Evolutionary conservation across 1,284 basidiomycete species (phyloP), one percentile per base, ranked within the genome.

Genomic region (Puccinia triticina): DNA sequence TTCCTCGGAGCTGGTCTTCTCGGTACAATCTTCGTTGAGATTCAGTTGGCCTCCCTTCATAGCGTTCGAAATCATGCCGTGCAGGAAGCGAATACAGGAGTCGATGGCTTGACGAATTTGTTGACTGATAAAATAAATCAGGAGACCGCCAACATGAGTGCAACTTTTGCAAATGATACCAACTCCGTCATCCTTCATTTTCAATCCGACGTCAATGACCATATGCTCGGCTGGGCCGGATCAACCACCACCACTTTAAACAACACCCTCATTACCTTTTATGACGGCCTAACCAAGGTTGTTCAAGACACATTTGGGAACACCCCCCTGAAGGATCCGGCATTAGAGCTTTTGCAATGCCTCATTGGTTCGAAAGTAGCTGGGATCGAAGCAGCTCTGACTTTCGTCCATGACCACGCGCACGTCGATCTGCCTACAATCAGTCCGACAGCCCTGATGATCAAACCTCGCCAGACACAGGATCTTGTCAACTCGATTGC

Each of bases 141-240:
- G 16, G 64, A 81, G 72, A 81, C 78, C 11, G 40, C 37, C 3
- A 72, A 81, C 43, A 61, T 48, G 23, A 81, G 78, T 53, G 78
- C 69, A 53, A 55, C 50, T 2, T 81, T 81, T 40, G 78, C 78
- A 26, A 71, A 81, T 12, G 43, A 64, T 55, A 81, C 78, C 53
- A 81, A 81, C 43, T 11, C 78, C 14, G 78, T 81, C n/a, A 73
- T 81, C n/a, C 37, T 81, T 16, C 53, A 32, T 43, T 81, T 81
- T 40, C 69, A 81, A 73, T 40, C 48, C 16, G 69, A 81, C 37
- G 69, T 81, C n/a, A 81, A 81, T 73, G 69, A 72, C 21, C 67
- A 81, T 23, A 81, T 81, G 78, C 48, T 81, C 29, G 67, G 69
- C 26, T 81, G 78, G 78, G 78, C 78, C n/a, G 78, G 78, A 32